These are phyloP conservation scores for Mentha longifolia DNA, from an alignment of 257 asterid species.

Conservation along the genomic window DNA sequence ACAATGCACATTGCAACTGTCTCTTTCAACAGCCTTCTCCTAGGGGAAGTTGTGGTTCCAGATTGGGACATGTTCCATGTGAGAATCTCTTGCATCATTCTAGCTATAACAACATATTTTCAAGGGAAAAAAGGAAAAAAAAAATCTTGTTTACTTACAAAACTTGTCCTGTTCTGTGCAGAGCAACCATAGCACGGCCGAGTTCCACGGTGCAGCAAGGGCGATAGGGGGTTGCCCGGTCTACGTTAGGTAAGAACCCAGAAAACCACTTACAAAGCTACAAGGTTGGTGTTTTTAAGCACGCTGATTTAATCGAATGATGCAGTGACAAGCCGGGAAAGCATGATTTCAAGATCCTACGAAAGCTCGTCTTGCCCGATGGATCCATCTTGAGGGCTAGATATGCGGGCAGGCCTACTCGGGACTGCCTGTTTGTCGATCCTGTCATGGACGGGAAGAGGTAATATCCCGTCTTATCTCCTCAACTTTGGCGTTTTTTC, in stretches of 20 bases:
- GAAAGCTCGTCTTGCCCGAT: constrained; percentile 64
- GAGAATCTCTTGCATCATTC: neutral
- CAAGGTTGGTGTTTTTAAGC: neutral
- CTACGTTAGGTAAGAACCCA: constrained; percentile 56
- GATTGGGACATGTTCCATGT: constrained; percentile 83
- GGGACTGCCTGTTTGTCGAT: constrained; percentile 63
- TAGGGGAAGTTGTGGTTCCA: constrained; percentile 59
- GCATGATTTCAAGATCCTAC: constrained; percentile 65
- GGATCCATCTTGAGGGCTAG: constrained; percentile 71
- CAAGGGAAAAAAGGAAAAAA: neutral
- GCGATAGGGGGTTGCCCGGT: constrained; percentile 69
- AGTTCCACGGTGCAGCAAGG: constrained; percentile 71
- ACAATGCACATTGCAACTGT: constrained; percentile 61
- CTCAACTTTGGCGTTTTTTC: too few relatives aligned
- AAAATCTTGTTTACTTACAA: too few relatives aligned
- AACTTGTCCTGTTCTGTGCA: constrained; percentile 8
- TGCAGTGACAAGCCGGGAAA: constrained; percentile 55
- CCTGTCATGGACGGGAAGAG: constrained; percentile 65
- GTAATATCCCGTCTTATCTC: neutral
- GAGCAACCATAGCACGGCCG: constrained; percentile 63
- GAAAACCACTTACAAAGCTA: neutral
- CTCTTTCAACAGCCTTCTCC: constrained; percentile 59
- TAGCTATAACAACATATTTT: neutral
- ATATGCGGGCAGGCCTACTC: constrained; percentile 69
- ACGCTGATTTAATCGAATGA: constrained; percentile 16